Percentiles rank a stretch among this genome's conserved stretches.
phyloP scores from a whole-genome alignment of 2,329 filamentous ascomycete genomes.

The Thermoascus crustaceus region DNA sequence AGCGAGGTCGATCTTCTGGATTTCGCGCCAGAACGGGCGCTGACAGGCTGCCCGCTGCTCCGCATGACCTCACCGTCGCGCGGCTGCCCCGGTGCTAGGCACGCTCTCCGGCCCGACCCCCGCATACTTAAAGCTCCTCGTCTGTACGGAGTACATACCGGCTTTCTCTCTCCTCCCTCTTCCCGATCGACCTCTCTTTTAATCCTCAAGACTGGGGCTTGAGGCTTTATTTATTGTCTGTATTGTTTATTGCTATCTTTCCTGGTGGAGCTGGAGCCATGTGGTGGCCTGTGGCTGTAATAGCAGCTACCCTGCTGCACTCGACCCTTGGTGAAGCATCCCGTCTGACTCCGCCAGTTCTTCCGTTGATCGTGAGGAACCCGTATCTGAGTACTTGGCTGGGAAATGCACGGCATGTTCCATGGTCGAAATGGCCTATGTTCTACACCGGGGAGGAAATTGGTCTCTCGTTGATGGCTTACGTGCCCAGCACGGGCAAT shows the following conservation, averaged over 20 bases:
- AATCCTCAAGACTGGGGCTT: no score
- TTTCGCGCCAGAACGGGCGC: no score
- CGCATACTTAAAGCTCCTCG: neutral
- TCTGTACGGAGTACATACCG: no score
- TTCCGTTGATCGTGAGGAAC: slow-evolving; percentile 66
- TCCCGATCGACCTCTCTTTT: no score
- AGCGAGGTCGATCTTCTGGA: no score
- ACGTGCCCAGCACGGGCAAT: slow-evolving; percentile 50
- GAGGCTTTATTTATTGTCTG: neutral
- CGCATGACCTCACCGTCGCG: slow-evolving; percentile 17
- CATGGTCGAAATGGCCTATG: slow-evolving; percentile 81
- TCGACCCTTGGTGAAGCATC: slow-evolving; percentile 41
- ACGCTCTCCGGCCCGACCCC: neutral
- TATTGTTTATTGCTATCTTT: neutral
- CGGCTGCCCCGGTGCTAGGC: slow-evolving; percentile 6
- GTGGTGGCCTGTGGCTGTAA: slow-evolving; percentile 23
- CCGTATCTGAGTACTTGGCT: slow-evolving; percentile 75
- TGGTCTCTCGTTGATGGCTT: slow-evolving; percentile 56
- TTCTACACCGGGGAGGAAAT: slow-evolving; percentile 68
- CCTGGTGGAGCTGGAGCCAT: slow-evolving; percentile 16
- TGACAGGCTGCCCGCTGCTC: no score
- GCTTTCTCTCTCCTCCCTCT: no score
- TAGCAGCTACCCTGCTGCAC: slow-evolving; percentile 31
- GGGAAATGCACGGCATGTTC: slow-evolving; percentile 60
- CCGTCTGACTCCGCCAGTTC: slow-evolving; percentile 53